Conservation (phyloP, 2,329 filamentous ascomycete genomes). For the Plectosphaerella plurivora region DNA sequence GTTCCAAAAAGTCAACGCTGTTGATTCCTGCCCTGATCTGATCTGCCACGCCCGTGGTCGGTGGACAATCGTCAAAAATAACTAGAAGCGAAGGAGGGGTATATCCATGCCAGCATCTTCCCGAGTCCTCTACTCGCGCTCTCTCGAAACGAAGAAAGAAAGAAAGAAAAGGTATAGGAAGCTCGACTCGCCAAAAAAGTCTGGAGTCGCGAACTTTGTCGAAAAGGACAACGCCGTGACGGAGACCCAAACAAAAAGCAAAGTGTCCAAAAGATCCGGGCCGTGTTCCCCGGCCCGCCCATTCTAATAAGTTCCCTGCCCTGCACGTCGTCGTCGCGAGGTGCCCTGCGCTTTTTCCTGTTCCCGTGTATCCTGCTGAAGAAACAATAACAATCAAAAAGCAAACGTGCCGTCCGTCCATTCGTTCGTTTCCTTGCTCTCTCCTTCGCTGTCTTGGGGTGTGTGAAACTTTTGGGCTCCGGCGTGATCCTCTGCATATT, state of each 20-base stretch:
- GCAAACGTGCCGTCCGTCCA: conserved; percentile 10
- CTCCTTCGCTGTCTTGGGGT: conserved; percentile 3
- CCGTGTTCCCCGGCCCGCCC: not conserved
- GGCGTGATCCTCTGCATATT: not conserved
- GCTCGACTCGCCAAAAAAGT: conserved; percentile 1
- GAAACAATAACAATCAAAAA: conserved; percentile 3
- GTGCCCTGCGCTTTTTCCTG: too few relatives aligned
- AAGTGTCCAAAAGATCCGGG: conserved; percentile 3
- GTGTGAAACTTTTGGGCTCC: not conserved
- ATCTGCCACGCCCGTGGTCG: not conserved
- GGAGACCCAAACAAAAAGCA: not conserved
- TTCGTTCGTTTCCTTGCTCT: conserved; percentile 6
- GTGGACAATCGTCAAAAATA: not conserved
- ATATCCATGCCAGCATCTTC: conserved; percentile 10
- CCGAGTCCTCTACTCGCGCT: not conserved
- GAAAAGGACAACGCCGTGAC: not conserved
- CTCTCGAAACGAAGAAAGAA: not conserved
- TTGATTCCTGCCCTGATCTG: conserved; percentile 1
- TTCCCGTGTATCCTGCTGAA: too few relatives aligned
- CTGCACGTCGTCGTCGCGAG: not conserved
- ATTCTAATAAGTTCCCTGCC: conserved; percentile 5
- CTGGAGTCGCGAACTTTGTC: conserved; percentile 3
- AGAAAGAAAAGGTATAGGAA: not conserved
- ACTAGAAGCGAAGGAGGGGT: conserved; percentile 8
- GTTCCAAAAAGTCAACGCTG: not conserved